Conservation (phyloP, 352 stramenopile species). For the Aphanomyces invadans region DNA sequence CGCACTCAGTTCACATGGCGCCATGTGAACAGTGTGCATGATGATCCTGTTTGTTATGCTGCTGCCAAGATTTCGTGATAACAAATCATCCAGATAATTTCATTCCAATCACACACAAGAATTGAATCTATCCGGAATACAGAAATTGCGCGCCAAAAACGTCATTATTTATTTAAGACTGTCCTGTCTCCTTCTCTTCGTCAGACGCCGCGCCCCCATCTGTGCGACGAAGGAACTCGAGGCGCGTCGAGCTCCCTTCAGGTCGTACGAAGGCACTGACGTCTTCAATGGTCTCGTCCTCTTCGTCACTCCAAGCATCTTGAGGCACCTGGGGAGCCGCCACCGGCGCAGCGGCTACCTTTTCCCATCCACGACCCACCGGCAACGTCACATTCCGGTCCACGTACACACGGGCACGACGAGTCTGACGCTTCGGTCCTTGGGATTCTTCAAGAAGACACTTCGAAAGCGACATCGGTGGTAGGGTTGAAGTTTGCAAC, state of each 20-base stretch:
- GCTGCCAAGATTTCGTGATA: no score
- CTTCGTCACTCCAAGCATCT: slow-evolving; percentile 77
- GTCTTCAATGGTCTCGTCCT: slow-evolving; percentile 28
- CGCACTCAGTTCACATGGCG: no score
- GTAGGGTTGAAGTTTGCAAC: slow-evolving; percentile 41
- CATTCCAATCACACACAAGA: background rate
- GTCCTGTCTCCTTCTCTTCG: background rate
- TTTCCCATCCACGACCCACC: slow-evolving; percentile 63
- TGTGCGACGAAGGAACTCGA: slow-evolving; percentile 13
- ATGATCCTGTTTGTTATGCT: no score
- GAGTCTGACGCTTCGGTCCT: slow-evolving; percentile 28
- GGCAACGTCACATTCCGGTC: slow-evolving; percentile 27
- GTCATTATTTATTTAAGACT: no score
- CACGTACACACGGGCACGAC: slow-evolving; percentile 36
- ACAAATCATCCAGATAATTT: no score
- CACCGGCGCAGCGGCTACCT: slow-evolving; percentile 41
- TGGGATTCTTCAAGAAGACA: slow-evolving; percentile 28
- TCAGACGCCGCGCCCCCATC: background rate
- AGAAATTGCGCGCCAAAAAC: slow-evolving; percentile 1
- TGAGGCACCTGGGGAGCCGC: background rate
- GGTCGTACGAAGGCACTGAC: background rate
- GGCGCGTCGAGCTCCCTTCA: background rate
- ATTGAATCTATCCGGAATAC: background rate
- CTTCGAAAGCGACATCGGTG: slow-evolving; percentile 49
- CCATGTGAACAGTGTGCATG: no score